Percentiles rank a stretch among this genome's conserved stretches.
Conservation (phyloP, 2,329 filamentous ascomycete genomes). For the Fusarium tuaranense region DNA sequence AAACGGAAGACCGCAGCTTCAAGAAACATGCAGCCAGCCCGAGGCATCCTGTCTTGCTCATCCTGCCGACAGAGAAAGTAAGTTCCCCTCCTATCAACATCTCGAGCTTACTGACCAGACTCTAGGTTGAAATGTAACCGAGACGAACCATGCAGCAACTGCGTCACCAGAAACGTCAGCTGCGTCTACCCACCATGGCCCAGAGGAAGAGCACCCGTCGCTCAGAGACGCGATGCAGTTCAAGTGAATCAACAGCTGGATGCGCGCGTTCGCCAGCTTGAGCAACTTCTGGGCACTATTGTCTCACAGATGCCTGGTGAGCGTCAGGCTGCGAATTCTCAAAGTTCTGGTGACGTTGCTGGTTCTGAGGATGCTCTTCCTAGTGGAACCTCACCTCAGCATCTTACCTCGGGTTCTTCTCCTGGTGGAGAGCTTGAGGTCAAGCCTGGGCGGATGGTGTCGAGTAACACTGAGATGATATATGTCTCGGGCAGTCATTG, state of each 20-base stretch:
- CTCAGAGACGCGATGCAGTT: conserved; percentile 4
- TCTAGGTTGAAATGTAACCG: conserved; percentile 33
- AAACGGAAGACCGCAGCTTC: background rate
- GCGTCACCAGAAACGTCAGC: conserved; percentile 27
- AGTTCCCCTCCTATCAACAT: background rate
- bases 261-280: conserved; percentile 28
- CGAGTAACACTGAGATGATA: conserved; percentile 30
- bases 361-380: background rate
- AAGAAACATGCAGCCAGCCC: background rate
- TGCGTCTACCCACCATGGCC: conserved; percentile 30
- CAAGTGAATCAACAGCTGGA: conserved; percentile 22
- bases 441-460: conserved; percentile 26
- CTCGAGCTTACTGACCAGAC: background rate
- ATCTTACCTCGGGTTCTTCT: background rate
- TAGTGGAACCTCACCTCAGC: background rate
- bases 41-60: background rate
- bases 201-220: conserved; percentile 3
- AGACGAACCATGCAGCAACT: conserved; percentile 36
- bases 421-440: background rate
- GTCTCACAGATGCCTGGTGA: conserved; percentile 26
- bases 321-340: background rate
- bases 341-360: background rate
- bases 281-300: conserved; percentile 31
- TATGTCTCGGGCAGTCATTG: conserved; percentile 38
- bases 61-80: conserved; percentile 1